Base-by-base conservation (phyloP, 495 filamentous ascomycete genomes). In the Venustampulla echinocandica region DNA sequence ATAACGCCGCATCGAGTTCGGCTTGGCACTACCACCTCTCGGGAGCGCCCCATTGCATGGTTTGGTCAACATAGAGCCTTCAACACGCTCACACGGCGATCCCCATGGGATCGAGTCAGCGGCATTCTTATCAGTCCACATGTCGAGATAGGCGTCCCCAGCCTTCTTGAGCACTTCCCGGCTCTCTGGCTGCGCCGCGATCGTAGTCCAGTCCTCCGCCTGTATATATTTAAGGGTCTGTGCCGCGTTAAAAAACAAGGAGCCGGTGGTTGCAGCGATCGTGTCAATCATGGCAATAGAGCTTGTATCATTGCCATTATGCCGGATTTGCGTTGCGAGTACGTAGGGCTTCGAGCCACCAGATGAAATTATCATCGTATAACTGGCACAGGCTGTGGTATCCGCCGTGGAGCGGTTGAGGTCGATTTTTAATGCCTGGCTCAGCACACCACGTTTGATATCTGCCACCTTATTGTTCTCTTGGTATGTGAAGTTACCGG, bases 131-230 rank as follows among this genome's bases (percentile, higher is more conserved):
- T 69, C 67, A 1, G 64, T 71, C 67, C 67, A 71, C 66, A 74
- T 69, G 35, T 74, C 70, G 1, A 74, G 58, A 40, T 72, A 72
- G 1, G 61, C 68, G 34, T 74, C 70, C 7, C 63, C 69, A 0
- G 64, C 63, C 19, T 64, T 56, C 50, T 63, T 66, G 22, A 74
- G 61, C 46, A 67, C 42, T 0, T 69, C 66, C 13, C 70, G 59
- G 14, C 42, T 54, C 1, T 57, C 58, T 1, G 62, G 53, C n/a
- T n/a, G n/a, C 13, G 56, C 58, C 0, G 58, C 49, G 13, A 70
- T 47, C 4, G 59, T 49, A 3, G 43, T 49, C 70, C 70, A 73
- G 53, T 59, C 60, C 54, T 73, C 68, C 32, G 59, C 55, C 37
- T 63, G 52, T 44, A 71, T 62, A 41, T 70, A 69, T 0, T 42